A percentile compares a stretch with the other conserved stretches of the same genome.
Evolutionary conservation across 208 protist species (phyloP).

Genomic region (Porcisia hertigi): DNA sequence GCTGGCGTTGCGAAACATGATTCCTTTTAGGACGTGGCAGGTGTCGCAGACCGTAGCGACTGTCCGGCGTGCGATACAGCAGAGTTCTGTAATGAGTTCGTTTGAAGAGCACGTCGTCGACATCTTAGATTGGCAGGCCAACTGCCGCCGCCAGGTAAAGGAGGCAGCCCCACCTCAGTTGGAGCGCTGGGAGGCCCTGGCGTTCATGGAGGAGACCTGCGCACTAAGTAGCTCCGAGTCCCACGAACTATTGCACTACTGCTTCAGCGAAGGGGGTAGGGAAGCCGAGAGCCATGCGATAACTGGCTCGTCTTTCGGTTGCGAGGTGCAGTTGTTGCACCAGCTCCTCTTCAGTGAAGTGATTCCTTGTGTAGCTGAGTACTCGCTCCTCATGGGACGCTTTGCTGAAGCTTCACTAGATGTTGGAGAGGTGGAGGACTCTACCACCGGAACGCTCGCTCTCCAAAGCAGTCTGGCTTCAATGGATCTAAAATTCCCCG

Average conservation of each 20-base stretch:
- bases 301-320: not conserved
- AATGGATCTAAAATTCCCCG: conserved; percentile 27
- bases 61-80: conserved; percentile 24
- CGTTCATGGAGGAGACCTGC: conserved; percentile 32
- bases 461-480: conserved; percentile 21
- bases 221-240: conserved; percentile 58
- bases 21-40: conserved; percentile 35
- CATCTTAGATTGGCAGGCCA: conserved; percentile 19
- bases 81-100: conserved; percentile 29
- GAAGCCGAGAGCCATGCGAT: not conserved
- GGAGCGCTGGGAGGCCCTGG: conserved; percentile 19
- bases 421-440: conserved; percentile 16
- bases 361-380: conserved; percentile 57
- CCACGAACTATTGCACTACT: conserved; percentile 40
- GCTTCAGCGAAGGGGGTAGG: conserved; percentile 9
- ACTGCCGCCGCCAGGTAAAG: conserved; percentile 15
- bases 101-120: conserved; percentile 49
- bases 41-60: conserved; percentile 10
- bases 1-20: conserved; percentile 28
- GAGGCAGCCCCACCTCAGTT: conserved; percentile 31
- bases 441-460: conserved; percentile 50
- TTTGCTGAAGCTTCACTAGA: conserved; percentile 63
- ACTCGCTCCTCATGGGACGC: conserved; percentile 60
- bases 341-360: conserved; percentile 51
- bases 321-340: conserved; percentile 52